These are phyloP conservation scores for Solanum okadae DNA, from an alignment of 257 asterid genomes.

Conservation along the genomic window DNA sequence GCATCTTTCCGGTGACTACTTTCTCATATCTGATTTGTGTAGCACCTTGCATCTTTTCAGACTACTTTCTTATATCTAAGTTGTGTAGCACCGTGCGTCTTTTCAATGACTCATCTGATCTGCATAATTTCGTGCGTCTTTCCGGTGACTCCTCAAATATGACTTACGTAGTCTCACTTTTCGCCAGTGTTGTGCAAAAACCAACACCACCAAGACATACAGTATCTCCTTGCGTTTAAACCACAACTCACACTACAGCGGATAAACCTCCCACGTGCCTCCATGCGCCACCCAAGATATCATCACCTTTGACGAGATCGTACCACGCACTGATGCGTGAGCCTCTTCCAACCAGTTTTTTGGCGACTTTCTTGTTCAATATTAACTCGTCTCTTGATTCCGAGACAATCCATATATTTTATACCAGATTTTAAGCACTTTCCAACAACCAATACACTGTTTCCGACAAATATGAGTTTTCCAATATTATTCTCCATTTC, in stretches of 20 bases:
- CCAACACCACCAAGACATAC: background rate
- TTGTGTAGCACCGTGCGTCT: background rate
- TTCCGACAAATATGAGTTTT: too few relatives aligned
- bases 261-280: background rate
- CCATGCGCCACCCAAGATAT: background rate
- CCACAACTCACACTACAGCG: background rate
- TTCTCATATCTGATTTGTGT: background rate
- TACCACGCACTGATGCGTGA: background rate
- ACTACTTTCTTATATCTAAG: background rate
- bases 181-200: background rate
- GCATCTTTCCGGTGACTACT: background rate
- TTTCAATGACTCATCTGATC: background rate
- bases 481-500: background rate
- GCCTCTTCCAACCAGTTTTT: background rate
- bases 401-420: background rate
- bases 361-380: background rate
- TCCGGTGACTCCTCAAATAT: background rate
- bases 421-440: background rate
- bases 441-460: background rate
- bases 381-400: background rate
- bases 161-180: background rate
- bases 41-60: background rate
- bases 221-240: background rate
- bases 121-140: background rate
- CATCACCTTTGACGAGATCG: background rate